phyloP scores from a whole-genome alignment of 106 monocot species.

The Phalaenopsis equestris region DNA sequence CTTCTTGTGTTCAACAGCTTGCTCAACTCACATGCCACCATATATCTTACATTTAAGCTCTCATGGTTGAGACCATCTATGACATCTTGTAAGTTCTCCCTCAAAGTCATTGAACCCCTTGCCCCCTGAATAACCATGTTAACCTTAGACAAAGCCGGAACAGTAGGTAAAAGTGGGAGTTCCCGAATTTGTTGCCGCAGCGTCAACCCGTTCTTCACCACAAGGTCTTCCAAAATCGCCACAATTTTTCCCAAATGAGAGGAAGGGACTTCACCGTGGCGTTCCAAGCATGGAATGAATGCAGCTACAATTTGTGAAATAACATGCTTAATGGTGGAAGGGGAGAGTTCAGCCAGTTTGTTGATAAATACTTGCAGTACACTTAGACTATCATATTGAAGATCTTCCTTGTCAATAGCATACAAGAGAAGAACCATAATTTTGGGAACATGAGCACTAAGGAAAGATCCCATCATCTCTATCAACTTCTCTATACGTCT shows the following conservation, averaged over 20 bases:
- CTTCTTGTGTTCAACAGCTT: constrained; percentile 73
- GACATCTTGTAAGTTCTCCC: constrained; percentile 77
- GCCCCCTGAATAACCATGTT: constrained; percentile 84
- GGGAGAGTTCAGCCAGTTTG: constrained; percentile 68
- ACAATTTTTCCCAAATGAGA: constrained; percentile 55
- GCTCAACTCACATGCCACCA: constrained; percentile 87
- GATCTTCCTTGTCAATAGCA: constrained; percentile 77
- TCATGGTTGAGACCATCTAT: constrained; percentile 87
- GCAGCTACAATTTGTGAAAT: constrained; percentile 92
- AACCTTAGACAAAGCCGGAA: constrained; percentile 66
- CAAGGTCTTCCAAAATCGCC: constrained; percentile 67
- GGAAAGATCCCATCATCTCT: constrained; percentile 92
- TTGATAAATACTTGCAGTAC: constrained; percentile 80
- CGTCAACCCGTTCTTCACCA: constrained; percentile 50
- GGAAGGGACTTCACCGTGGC: constrained; percentile 39
- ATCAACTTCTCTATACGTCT: constrained; percentile 72
- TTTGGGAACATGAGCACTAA: constrained; percentile 84
- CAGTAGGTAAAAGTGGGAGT: constrained; percentile 73
- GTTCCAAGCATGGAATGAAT: constrained; percentile 84
- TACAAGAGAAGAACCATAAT: constrained; percentile 92
- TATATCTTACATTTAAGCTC: constrained; percentile 95
- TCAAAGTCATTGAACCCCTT: constrained; percentile 77
- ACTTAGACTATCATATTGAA: constrained; percentile 69
- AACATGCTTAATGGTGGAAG: constrained; percentile 78
- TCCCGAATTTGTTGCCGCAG: constrained; percentile 81